Base-by-base conservation (phyloP, 1,139 yeast genomes). In the Schizosaccharomyces versatilis region DNA sequence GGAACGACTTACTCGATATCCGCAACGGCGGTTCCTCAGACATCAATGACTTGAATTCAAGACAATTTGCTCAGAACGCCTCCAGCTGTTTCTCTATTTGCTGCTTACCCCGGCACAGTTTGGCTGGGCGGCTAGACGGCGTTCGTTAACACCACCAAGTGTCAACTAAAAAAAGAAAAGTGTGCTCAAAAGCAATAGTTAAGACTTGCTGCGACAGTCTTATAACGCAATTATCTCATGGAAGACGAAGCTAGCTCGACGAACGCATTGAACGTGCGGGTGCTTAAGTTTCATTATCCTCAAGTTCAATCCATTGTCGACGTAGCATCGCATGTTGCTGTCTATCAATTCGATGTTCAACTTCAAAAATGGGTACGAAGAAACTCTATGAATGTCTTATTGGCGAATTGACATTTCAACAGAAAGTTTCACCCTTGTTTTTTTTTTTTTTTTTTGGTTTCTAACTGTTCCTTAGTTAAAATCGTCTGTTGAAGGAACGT, bases 1-100 rank as follows among this genome's bases (percentile, higher is more conserved):
- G 97, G 98, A n/a, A 83, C 97, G 1, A 85, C 96, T 3, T 68
- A 66, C 53, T 66, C 54, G 7, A 36, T 38, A 15, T 10, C 36
- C 15, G 52, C 52, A 6, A 24, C 5, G 32, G 32, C 5, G 5
- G 5, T 5, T 5, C 32, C 32, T 24, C 32, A 24, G 32, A 24
- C 32, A 5, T 24, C 32, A 24, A 24, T 24, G 32, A 24, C 5
- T 24, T 24, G 5, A 24, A 24, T 24, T 24, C 32, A 24, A 24
- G 5, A 24, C 32, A 5, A 24, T 3, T 24, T 24, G 32, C 32
- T 5, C 32, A 24, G 5, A 24, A 24, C 32, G 32, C 32, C 32
- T 24, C 5, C 32, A 24, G 32, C 32, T 24, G 32, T 5, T 24
- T 24, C 32, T 24, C 32, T 5, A 24, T 24, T 5, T 24, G 32